Conservation (phyloP, 306 rosid genomes). For the Cicer arietinum region DNA sequence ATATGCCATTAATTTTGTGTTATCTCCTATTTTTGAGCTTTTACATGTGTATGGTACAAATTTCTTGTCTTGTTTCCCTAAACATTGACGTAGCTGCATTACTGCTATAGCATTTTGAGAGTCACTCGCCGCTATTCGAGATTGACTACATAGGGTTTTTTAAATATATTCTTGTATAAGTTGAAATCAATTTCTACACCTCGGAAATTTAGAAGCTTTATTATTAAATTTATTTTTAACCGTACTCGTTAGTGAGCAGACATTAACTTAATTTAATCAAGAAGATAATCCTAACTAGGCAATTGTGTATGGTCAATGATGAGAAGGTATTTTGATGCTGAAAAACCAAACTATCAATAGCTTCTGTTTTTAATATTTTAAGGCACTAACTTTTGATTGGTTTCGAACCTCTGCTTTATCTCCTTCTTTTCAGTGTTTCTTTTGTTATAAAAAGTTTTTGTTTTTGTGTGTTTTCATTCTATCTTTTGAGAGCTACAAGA, state of each 20-base stretch:
- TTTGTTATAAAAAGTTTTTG: no score
- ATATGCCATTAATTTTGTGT: not conserved
- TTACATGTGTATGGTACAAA: not conserved
- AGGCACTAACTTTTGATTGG: conserved; percentile 12
- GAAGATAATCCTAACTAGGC: no score
- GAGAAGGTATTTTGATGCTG: conserved; percentile 28
- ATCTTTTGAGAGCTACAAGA: conserved; percentile 38
- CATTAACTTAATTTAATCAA: no score
- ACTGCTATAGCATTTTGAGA: no score
- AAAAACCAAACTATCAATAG: conserved; percentile 14
- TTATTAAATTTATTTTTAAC: no score
- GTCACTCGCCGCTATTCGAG: not conserved
- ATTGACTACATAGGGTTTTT: not conserved
- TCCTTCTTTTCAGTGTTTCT: not conserved
- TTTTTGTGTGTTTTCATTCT: conserved; percentile 1
- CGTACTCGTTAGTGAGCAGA: no score
- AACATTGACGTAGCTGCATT: not conserved
- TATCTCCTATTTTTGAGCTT: not conserved
- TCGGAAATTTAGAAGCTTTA: no score
- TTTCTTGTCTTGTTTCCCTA: not conserved
- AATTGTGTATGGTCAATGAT: no score
- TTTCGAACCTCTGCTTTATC: conserved; percentile 7
- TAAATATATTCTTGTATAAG: no score
- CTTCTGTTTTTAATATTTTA: conserved; percentile 18
- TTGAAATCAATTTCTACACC: no score